Evolutionary conservation across 306 rosid genomes (phyloP), one percentile per base, ranked within the genome.

Genomic region (Carpinus viminea): DNA sequence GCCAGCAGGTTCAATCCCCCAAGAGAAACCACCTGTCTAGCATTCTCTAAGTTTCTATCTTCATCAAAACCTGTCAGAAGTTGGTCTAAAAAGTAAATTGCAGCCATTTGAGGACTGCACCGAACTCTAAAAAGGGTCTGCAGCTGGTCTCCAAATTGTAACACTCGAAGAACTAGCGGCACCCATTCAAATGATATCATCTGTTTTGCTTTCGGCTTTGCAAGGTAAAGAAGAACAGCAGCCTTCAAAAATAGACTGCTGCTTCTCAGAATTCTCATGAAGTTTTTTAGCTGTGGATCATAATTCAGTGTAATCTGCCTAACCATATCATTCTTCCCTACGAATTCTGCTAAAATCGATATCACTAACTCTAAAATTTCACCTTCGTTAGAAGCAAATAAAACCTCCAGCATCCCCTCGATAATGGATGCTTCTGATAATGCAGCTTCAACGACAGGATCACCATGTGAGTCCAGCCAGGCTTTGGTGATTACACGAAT

Each of bases 41-140:
- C 90, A 80, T 94, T 92, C 88, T 94, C 97, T 11, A 90, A 81
- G 78, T 94, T 94, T 81, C 89, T 81, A 41, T 90, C 98, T 82
- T 94, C 96, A 79, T 94, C 96, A 80, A 90, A 92, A 73, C 98
- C 97, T 0, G 80, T 89, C 28, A 94, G 85, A 51, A 94, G 94
- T 79, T 94, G 97, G 48, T 92, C 85, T 80, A 94, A 78, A 26
- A 89, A 79, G 89, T 94, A 94, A 81, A 89, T 89, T 38, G 98
- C 96, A 48, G 97, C 91, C 7, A 50, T 89, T 56, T 84, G 85
- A 78, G 96, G 96, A 62, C 86, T 86, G 85, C 97, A 91, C 46
- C 71, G 89, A 2, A 93, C 89, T 4, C 92, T 85, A 88, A 93
- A 93, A 50, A 93, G 86, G 45, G 87, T 93, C 76, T 93, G 97